Evolutionary conservation across 371 early-diverging fungal species (phyloP).

Genomic region (Mortierella sp.): DNA sequence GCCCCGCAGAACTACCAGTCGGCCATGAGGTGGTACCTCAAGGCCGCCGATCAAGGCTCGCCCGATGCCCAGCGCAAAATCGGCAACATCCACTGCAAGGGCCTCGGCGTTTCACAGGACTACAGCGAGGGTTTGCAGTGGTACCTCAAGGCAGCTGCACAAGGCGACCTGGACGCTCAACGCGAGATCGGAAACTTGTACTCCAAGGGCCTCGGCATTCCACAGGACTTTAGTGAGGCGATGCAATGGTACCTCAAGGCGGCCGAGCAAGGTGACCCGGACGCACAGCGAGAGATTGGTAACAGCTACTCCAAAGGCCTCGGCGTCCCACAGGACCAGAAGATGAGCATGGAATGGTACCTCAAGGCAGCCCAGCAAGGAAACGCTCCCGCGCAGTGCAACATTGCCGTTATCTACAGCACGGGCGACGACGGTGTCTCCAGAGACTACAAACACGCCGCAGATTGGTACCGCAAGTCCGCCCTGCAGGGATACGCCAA

Average conservation of each 20-base stretch:
- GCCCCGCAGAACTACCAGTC: slow-evolving; percentile 8
- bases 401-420: neutral
- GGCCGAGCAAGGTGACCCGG: slow-evolving; percentile 63
- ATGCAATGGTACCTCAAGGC: slow-evolving; percentile 61
- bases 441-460: slow-evolving; percentile 67
- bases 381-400: neutral
- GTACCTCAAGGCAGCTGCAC: slow-evolving; percentile 68
- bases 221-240: slow-evolving; percentile 62
- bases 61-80: slow-evolving; percentile 73
- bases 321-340: slow-evolving; percentile 70
- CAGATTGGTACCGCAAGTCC: slow-evolving; percentile 73
- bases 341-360: slow-evolving; percentile 73
- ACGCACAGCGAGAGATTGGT: slow-evolving; percentile 76
- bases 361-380: slow-evolving; percentile 61
- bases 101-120: slow-evolving; percentile 73
- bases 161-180: slow-evolving; percentile 59
- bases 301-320: slow-evolving; percentile 82
- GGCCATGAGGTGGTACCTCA: slow-evolving; percentile 67
- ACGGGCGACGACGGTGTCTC: slow-evolving; percentile 70
- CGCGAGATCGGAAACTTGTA: slow-evolving; percentile 55
- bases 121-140: slow-evolving; percentile 68
- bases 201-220: slow-evolving; percentile 71
- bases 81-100: slow-evolving; percentile 83
- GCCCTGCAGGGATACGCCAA: slow-evolving; percentile 76
- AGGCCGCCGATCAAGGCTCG: slow-evolving; percentile 60